phyloP scores from a whole-genome alignment of 352 stramenopile species.

The Peronospora farinosa region DNA sequence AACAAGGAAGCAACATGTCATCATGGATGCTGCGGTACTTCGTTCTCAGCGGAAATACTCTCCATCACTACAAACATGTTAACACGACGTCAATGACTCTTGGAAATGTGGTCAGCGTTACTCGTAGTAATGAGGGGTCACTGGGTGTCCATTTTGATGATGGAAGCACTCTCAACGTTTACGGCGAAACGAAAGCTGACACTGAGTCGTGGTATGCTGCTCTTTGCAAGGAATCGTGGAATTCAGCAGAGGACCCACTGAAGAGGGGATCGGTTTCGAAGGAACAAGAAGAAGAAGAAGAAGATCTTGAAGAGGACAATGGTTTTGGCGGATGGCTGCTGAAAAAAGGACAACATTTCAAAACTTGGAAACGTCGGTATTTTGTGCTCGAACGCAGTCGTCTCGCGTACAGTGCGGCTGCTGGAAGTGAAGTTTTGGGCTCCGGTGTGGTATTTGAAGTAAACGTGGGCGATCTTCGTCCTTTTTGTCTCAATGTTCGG shows the following conservation, averaged over 20 bases:
- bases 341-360: slow-evolving; percentile 78
- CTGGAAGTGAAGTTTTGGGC: slow-evolving; percentile 39
- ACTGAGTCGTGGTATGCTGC: slow-evolving; percentile 45
- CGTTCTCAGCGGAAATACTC: slow-evolving; percentile 39
- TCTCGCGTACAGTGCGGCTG: slow-evolving; percentile 42
- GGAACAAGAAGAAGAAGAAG: slow-evolving; percentile 17
- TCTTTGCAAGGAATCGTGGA: slow-evolving; percentile 28
- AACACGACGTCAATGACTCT: slow-evolving; percentile 32
- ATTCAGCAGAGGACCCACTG: slow-evolving; percentile 9
- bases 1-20: slow-evolving; percentile 37
- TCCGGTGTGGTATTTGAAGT: slow-evolving; percentile 68
- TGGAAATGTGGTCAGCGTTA: slow-evolving; percentile 46
- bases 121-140: slow-evolving; percentile 28
- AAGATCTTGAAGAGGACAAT: slow-evolving; percentile 11
- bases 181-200: slow-evolving; percentile 37
- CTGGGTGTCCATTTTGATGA: slow-evolving; percentile 45
- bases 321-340: slow-evolving; percentile 57
- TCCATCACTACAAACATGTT: slow-evolving; percentile 51
- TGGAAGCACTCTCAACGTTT: slow-evolving; percentile 43
- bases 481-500: slow-evolving; percentile 59
- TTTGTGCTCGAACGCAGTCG: slow-evolving; percentile 64
- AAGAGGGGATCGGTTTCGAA: slow-evolving; percentile 7
- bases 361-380: slow-evolving; percentile 80
- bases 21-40: slow-evolving; percentile 74
- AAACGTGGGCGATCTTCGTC: slow-evolving; percentile 40